Conservation (phyloP, 2,329 filamentous ascomycete genomes). For the Amphichorda felina region DNA sequence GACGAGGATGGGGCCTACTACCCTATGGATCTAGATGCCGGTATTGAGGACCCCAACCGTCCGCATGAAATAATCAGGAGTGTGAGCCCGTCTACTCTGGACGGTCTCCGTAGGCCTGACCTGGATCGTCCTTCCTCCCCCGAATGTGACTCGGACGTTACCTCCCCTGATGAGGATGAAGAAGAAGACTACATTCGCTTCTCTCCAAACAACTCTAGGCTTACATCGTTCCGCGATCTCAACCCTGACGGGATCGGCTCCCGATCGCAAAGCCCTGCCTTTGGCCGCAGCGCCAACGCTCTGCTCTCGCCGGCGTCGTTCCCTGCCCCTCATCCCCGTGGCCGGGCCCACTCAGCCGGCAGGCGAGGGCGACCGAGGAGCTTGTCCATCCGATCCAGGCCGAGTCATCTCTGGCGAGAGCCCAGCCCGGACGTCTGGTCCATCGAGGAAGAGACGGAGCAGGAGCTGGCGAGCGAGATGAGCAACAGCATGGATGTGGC, state of each 20-base stretch:
- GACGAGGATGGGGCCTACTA: conserved; percentile 25
- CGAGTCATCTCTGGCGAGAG: conserved; percentile 37
- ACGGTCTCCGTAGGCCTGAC: conserved; percentile 31
- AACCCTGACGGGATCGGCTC: conserved; percentile 20
- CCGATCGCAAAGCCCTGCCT: conserved; percentile 16
- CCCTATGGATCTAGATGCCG: conserved; percentile 43
- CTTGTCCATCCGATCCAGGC: conserved; percentile 17
- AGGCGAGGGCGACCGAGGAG: conserved; percentile 14
- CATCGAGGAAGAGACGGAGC: conserved; percentile 47
- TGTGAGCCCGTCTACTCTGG: conserved; percentile 44
- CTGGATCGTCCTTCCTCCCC: conserved; percentile 17
- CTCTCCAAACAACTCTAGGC: conserved; percentile 22
- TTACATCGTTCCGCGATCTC: conserved; percentile 31
- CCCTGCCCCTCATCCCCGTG: conserved; percentile 17
- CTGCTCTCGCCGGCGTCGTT: conserved; percentile 16
- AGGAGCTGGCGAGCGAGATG: conserved; percentile 34
- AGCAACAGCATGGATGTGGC: conserved; percentile 15
- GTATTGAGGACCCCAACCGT: conserved; percentile 38
- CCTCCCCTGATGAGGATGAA: conserved; percentile 32
- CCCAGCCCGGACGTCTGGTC: conserved; percentile 49
- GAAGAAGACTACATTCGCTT: conserved; percentile 40
- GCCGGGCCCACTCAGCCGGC: conserved; percentile 11
- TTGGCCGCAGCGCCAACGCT: conserved; percentile 15
- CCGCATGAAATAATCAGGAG: conserved; percentile 36
- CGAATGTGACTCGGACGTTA: conserved; percentile 26